Evolutionary conservation across 2,329 filamentous ascomycete species (phyloP).

Genomic region (Pyrenochaeta sp.): DNA sequence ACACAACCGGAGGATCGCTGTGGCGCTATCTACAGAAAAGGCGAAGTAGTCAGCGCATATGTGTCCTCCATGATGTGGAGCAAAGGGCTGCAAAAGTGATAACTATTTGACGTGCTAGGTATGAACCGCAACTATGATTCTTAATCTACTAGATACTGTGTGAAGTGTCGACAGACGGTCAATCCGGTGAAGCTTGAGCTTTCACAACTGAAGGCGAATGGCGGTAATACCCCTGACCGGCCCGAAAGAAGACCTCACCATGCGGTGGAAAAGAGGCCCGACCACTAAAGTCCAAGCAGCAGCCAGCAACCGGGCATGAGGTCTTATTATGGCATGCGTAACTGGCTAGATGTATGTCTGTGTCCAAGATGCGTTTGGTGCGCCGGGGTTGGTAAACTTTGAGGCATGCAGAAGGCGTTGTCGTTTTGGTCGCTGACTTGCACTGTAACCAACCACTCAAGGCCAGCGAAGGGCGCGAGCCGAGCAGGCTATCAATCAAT

Average conservation of each 20-base stretch:
- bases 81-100: slow-evolving; percentile 16
- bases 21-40: slow-evolving; percentile 39
- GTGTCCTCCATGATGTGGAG: slow-evolving; percentile 25
- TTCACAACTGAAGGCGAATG: slow-evolving; percentile 22
- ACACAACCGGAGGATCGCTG: slow-evolving; percentile 34
- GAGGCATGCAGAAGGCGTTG: slow-evolving; percentile 43
- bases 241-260: slow-evolving; percentile 21
- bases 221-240: slow-evolving; percentile 35
- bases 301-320: slow-evolving; percentile 39
- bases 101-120: slow-evolving; percentile 9
- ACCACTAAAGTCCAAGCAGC: slow-evolving; percentile 25
- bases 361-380: slow-evolving; percentile 34
- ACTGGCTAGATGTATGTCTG: slow-evolving; percentile 35
- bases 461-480: slow-evolving; percentile 22
- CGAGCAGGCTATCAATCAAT: slow-evolving; percentile 39
- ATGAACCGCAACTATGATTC: slow-evolving; percentile 13
- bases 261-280: slow-evolving; percentile 16
- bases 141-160: slow-evolving; percentile 26
- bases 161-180: slow-evolving; percentile 14
- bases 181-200: slow-evolving; percentile 21
- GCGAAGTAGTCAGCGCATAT: slow-evolving; percentile 27
- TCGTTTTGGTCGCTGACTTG: slow-evolving; percentile 34
- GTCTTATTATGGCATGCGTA: slow-evolving; percentile 30
- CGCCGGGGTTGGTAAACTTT: slow-evolving; percentile 42
- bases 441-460: slow-evolving; percentile 31